A percentile compares a stretch with the other conserved stretches of the same genome.
Evolutionary conservation across 2,329 filamentous ascomycete species (phyloP).

Genomic region (Pseudogymnoascus sp.): DNA sequence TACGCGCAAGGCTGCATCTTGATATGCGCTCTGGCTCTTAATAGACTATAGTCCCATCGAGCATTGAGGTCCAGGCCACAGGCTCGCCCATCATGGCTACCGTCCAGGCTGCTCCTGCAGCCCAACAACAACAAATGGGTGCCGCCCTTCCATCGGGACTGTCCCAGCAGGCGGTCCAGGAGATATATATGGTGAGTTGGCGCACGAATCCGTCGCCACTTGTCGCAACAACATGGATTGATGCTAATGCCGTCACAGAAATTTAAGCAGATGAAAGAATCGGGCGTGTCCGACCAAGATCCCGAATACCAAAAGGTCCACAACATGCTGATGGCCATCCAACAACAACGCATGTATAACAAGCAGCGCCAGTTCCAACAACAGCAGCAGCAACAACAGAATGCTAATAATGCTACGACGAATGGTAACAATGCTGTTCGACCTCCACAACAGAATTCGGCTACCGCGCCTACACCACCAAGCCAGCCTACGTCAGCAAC

Average conservation of each 20-base stretch:
- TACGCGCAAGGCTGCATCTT: slow-evolving; percentile 30
- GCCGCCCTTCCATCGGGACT: slow-evolving; percentile 55
- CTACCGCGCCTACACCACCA: slow-evolving; percentile 17
- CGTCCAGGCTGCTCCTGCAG: slow-evolving; percentile 63
- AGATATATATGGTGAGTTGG: slow-evolving; percentile 58
- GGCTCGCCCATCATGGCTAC: slow-evolving; percentile 60
- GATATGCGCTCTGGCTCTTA: slow-evolving; percentile 26
- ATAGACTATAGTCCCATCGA: slow-evolving; percentile 16
- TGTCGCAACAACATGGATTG: slow-evolving; percentile 11
- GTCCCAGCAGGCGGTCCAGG: slow-evolving; percentile 71
- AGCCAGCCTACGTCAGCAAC: slow-evolving; percentile 17
- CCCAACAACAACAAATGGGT: slow-evolving; percentile 52
- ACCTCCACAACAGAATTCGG: slow-evolving; percentile 28
- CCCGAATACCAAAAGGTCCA: slow-evolving; percentile 82
- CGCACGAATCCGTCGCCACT: slow-evolving; percentile 9
- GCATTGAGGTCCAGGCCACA: slow-evolving; percentile 12
- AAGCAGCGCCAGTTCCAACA: slow-evolving; percentile 44
- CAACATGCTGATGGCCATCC: slow-evolving; percentile 65
- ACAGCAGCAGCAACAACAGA: slow-evolving; percentile 50
- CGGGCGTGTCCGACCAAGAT: slow-evolving; percentile 72
- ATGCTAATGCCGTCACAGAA: slow-evolving; percentile 50
- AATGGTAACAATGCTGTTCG: slow-evolving; percentile 51
- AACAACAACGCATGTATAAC: slow-evolving; percentile 44
- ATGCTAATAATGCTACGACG: slow-evolving; percentile 44
- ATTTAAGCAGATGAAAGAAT: slow-evolving; percentile 81